phyloP scores from a whole-genome alignment of 805 yeast species.

The Nakazawaea ishiwadae region DNA sequence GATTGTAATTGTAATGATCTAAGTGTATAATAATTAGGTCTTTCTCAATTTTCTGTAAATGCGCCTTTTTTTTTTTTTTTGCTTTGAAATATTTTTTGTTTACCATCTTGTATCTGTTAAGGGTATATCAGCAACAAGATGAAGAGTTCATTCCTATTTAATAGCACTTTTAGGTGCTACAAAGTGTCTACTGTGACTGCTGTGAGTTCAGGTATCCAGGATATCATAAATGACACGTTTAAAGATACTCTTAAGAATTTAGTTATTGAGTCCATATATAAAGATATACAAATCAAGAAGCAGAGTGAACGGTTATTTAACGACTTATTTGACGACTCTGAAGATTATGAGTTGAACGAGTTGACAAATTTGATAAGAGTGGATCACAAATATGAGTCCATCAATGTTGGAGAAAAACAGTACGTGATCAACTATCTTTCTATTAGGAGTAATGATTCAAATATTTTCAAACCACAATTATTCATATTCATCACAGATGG shows the following conservation, averaged over 20 bases:
- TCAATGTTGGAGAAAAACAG: background rate
- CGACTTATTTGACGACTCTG: background rate
- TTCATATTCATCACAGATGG: constrained; percentile 7
- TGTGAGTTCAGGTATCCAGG: background rate
- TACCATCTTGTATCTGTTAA: background rate
- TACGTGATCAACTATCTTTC: constrained; percentile 4
- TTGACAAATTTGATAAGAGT: constrained; percentile 2
- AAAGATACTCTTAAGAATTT: background rate
- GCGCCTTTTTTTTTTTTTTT: background rate
- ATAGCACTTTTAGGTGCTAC: constrained; percentile 7
- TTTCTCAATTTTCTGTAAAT: no score
- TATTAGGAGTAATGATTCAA: constrained; percentile 5
- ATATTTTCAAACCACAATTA: constrained; percentile 3
- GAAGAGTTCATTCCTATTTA: background rate
- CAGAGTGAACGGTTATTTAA: constrained; percentile 1
- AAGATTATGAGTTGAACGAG: background rate
- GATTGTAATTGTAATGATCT: no score
- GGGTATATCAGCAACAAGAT: background rate
- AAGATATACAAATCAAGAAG: constrained; percentile 4
- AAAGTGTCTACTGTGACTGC: constrained; percentile 3
- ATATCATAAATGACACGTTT: background rate
- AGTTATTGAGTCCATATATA: background rate
- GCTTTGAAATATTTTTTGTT: background rate
- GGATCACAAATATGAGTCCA: background rate
- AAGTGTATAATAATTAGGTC: no score